Conservation (phyloP, 176 grass and related monocot species). For the Carex littledalei region DNA sequence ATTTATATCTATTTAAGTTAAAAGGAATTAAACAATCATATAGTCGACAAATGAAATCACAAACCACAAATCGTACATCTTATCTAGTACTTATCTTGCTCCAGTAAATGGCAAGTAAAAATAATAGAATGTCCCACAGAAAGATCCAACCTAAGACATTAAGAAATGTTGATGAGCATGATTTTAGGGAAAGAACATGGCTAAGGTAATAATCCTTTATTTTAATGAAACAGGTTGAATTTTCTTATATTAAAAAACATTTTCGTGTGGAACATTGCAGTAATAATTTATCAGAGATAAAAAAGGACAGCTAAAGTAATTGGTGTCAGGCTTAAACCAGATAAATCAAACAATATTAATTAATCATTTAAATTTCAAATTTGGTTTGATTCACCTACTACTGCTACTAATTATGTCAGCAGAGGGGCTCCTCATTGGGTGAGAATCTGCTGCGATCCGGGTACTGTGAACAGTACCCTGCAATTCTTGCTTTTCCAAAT, state of each 20-base stretch:
- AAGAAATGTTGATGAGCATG: not conserved
- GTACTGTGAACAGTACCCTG: no score
- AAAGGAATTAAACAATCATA: not conserved
- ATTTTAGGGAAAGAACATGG: slow-evolving; percentile 14
- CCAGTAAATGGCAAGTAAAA: not conserved
- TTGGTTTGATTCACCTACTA: slow-evolving; percentile 9
- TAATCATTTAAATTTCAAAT: slow-evolving; percentile 4
- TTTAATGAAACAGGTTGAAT: not conserved
- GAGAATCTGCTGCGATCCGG: no score
- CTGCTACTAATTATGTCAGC: not conserved
- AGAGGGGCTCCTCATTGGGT: slow-evolving; percentile 1
- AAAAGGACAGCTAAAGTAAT: not conserved
- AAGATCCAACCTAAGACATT: slow-evolving; percentile 5
- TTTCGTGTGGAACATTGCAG: not conserved
- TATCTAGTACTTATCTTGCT: not conserved
- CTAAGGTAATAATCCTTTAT: not conserved
- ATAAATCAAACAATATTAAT: not conserved
- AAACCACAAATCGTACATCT: not conserved
- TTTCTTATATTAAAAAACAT: not conserved
- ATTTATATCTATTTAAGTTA: not conserved
- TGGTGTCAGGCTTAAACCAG: not conserved
- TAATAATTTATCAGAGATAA: not conserved
- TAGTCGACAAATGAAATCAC: not conserved
- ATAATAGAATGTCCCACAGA: not conserved
- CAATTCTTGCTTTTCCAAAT: no score